Percentiles rank a stretch among this genome's conserved stretches.
These are phyloP conservation scores for Sporobolomyces phaffii DNA, from an alignment of 768 basidiomycete species.

Conservation along the genomic window DNA sequence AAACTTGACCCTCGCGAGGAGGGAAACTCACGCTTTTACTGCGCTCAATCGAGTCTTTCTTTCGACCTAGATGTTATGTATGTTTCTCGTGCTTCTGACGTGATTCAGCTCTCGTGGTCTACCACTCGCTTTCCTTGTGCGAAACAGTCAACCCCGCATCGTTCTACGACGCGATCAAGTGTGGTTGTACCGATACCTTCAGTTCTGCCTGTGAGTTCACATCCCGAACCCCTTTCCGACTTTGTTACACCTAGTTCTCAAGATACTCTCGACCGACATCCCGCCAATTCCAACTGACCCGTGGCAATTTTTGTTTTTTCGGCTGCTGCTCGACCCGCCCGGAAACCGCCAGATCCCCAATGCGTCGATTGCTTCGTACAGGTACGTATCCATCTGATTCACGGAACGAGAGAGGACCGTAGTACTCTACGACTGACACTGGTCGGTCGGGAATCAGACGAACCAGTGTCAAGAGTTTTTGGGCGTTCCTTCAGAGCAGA, in stretches of 20 bases:
- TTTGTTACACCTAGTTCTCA: too few relatives aligned
- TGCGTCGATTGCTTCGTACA: constrained; percentile 35
- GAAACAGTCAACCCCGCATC: constrained; percentile 18
- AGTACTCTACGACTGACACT: too few relatives aligned
- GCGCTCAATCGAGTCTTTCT: too few relatives aligned
- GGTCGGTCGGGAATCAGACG: constrained; percentile 8
- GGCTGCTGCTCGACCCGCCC: too few relatives aligned
- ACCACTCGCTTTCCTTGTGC: not conserved
- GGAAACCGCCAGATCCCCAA: constrained; percentile 35
- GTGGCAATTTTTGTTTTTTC: too few relatives aligned
- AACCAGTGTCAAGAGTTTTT: constrained; percentile 31
- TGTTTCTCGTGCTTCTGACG: not conserved
- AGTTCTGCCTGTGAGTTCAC: constrained; percentile 14
- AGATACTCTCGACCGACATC: too few relatives aligned
- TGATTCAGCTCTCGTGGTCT: not conserved
- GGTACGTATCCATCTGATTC: not conserved
- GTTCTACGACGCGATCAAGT: constrained; percentile 24
- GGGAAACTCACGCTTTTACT: too few relatives aligned
- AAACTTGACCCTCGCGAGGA: too few relatives aligned
- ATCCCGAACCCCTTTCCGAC: too few relatives aligned
- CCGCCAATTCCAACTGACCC: too few relatives aligned
- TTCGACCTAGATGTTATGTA: constrained; percentile 18
- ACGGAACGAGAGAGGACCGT: too few relatives aligned
- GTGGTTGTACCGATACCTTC: constrained; percentile 31
- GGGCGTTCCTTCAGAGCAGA: constrained; percentile 20